Base-by-base conservation (phyloP, 2,329 filamentous ascomycete species). In the Ascochyta viciae-villosae region DNA sequence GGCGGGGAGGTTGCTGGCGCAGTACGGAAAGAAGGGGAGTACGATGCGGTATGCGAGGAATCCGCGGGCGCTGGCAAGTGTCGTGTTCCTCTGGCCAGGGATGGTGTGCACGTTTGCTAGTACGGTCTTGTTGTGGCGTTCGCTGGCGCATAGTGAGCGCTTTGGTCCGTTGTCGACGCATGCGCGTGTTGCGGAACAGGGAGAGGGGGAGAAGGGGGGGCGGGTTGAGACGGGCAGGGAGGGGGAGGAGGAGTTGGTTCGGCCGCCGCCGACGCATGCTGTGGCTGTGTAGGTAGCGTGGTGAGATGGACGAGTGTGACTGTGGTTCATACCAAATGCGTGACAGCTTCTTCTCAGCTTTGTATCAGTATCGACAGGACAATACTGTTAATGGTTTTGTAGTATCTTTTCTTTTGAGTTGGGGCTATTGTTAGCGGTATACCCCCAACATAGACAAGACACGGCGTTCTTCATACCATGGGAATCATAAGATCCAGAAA, bases 41-140 rank as follows among this genome's bases (percentile, higher is more conserved):
- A 76, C 77, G 8, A 51, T 80, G 37, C 67, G 67, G 33, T 86
- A 86, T 61, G 71, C 77, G 19, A 67, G 81, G 16, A 85, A 85
- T 53, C 77, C 77, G 1, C 73, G 81, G 9, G 81, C 79, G 8
- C 66, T 86, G 50, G 81, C 82, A 1, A 80, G 80, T 35, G 77
- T 81, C 3, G 81, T 85, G 0, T 80, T 85, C 22, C 62, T 82
- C 15, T 86, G 84, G 83, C 72, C 79, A 0, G 84, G 83, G 0
- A 78, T 79, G 64, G 54, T 83, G 1, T 77, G 74, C 15, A 81
- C 82, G 0, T 75, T 83, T 51, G 76, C 77, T 6, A 81, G 77
- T 61, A 76, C 75, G 16, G 63, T 73, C 16, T 52, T 80, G 2
- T 62, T 80, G 24, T 78, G 75, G 71, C 59, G 67, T 13, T 73